Percentiles rank a stretch among this genome's conserved stretches.
Conservation (phyloP, 139 green algal species). For the Gonium pectorale region DNA sequence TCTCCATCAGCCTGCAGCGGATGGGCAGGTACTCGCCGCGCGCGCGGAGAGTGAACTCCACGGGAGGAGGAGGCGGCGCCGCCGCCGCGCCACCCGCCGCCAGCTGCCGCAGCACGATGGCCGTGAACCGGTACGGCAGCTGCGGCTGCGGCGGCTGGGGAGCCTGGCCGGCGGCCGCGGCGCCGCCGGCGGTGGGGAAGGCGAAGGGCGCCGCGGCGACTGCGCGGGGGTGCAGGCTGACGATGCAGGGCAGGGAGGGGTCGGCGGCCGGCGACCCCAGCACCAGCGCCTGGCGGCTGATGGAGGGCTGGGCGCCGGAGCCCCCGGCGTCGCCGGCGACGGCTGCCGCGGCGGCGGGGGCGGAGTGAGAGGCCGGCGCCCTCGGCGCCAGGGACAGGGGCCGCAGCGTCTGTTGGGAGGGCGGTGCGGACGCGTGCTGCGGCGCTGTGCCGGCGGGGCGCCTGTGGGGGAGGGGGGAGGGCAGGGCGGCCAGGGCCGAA, state of each 20-base stretch:
- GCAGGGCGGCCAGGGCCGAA: no score
- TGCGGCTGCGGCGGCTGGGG: no score
- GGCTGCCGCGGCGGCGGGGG: neutral
- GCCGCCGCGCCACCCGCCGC: neutral
- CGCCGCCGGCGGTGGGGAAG: neutral
- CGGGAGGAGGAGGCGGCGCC: neutral
- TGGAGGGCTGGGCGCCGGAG: neutral
- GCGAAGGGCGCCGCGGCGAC: neutral
- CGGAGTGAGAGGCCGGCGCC: no score
- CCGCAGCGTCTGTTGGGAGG: no score
- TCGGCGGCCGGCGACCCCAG: constrained; percentile 3
- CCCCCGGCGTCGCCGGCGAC: neutral
- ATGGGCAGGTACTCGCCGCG: constrained; percentile 21
- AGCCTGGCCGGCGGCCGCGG: neutral
- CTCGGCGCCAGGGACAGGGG: no score
- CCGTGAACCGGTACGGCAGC: neutral
- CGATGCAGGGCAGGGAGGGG: neutral
- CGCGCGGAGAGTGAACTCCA: neutral
- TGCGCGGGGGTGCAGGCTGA: constrained; percentile 2
- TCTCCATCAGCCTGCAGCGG: neutral
- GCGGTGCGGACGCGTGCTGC: no score
- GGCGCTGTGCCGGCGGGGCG: no score
- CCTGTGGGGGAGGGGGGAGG: no score
- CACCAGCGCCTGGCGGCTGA: constrained; percentile 22
- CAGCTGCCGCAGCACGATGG: neutral